Base-by-base conservation (phyloP, 2,329 filamentous ascomycete species). In the Cercospora sojina region DNA sequence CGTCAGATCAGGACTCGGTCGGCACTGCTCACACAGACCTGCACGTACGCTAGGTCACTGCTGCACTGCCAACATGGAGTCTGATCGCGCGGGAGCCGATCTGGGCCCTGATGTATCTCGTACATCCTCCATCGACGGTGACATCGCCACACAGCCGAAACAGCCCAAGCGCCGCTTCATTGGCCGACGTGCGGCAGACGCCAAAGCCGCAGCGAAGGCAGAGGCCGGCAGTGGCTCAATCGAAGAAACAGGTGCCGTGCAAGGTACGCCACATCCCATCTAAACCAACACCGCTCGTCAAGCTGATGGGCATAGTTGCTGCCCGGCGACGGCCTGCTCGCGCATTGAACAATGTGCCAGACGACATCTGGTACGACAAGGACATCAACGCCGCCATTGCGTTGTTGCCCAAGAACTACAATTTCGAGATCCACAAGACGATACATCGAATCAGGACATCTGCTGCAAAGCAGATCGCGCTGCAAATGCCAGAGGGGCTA, bases 401-500 rank as follows among this genome's bases (percentile, higher is more conserved):
- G 5, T 86, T 99, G 32, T 87, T 99, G 2, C 95, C 95, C 1
- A 83, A 87, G n/a, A 99, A 99, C 83, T 99, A 99, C 85, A 94
- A 91, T 74, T 99, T 99, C 78, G 95, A 99, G 82, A 93, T 99
- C 64, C 95, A 92, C 77, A 99, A 99, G 82, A 99, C 95, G 8
- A 96, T 99, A 74, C 93, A 98, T 80, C 89, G 94, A 57, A 93
- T 99, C 78, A 90, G 92, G 53, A 90, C 89, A 1, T 88, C 90
- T 8, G 88, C 86, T 8, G 89, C 93, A 1, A 94, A 89, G 76
- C 90, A 89, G 71, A 89, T 99, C 2, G 96, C 94, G 0, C 84
- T 99, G n/a, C 95, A 99, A 79, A 95, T 99, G 84, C 95, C 95
- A 5, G 96, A 99, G 79, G 95, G 95, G 1, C 85, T 99, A 1